These are phyloP conservation scores for Cocos nucifera DNA, from an alignment of 176 grass and related monocot genomes.

Conservation along the genomic window DNA sequence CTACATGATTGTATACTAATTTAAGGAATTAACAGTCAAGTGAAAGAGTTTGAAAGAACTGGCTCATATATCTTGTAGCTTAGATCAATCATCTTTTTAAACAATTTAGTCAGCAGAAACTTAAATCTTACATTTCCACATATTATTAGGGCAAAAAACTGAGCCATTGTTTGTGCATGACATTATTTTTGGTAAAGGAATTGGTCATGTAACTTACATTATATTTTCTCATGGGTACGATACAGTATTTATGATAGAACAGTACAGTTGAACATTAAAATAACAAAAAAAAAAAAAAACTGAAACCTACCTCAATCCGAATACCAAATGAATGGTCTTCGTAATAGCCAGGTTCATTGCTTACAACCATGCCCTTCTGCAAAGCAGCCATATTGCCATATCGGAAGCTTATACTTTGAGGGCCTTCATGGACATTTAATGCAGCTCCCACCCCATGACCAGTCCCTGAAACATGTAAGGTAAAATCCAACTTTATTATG, in stretches of 20 bases:
- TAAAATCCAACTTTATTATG: constrained; percentile 21
- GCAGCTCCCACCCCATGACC: constrained; percentile 98
- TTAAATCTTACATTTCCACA: too few relatives aligned
- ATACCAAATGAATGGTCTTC: constrained; percentile 95
- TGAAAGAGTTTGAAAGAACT: too few relatives aligned
- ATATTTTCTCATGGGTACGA: not conserved
- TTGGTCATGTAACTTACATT: not conserved
- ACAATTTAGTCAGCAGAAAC: too few relatives aligned
- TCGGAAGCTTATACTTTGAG: constrained; percentile 92
- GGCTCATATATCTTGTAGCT: too few relatives aligned
- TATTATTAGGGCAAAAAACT: too few relatives aligned
- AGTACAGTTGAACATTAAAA: too few relatives aligned
- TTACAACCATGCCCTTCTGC: constrained; percentile 95
- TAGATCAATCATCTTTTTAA: too few relatives aligned
- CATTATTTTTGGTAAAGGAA: too few relatives aligned
- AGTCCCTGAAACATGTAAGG: constrained; percentile 52
- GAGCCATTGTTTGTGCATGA: too few relatives aligned
- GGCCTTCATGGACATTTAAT: constrained; percentile 92
- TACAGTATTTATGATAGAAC: not conserved
- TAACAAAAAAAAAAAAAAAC: not conserved
- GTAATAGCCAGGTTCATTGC: constrained; percentile 97
- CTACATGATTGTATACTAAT: too few relatives aligned
- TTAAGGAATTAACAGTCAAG: too few relatives aligned
- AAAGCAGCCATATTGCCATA: constrained; percentile 84
- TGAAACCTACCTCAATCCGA: constrained; percentile 71